Evolutionary conservation across 352 stramenopile genomes (phyloP).

Genomic region (Pythium monospermum): DNA sequence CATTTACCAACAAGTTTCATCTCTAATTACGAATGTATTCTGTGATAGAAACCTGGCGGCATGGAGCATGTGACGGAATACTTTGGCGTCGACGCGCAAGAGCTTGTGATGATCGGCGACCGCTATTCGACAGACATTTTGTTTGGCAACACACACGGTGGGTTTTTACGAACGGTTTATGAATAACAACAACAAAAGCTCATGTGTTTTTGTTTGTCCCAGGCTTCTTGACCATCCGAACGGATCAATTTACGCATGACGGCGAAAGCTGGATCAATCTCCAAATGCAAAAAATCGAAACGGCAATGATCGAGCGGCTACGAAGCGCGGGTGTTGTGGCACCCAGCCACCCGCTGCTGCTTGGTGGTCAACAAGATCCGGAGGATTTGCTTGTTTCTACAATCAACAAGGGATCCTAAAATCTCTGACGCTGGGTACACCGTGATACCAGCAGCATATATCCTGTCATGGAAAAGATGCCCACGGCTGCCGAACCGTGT

Average conservation of each 20-base stretch:
- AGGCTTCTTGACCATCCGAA: slow-evolving; percentile 96
- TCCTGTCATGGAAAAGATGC: too few relatives aligned
- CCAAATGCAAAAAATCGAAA: slow-evolving; percentile 68
- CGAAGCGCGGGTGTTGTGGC: slow-evolving; percentile 34
- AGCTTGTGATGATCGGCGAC: slow-evolving; percentile 96
- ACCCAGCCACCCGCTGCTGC: slow-evolving; percentile 36
- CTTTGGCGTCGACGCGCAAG: slow-evolving; percentile 71
- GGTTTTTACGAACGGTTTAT: neutral
- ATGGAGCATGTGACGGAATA: slow-evolving; percentile 84
- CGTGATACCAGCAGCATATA: too few relatives aligned
- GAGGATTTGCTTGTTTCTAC: too few relatives aligned
- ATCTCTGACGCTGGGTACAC: too few relatives aligned
- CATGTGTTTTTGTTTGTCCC: too few relatives aligned
- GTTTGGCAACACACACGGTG: slow-evolving; percentile 94
- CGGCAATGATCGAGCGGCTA: slow-evolving; percentile 46
- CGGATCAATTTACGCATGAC: slow-evolving; percentile 69
- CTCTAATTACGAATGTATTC: too few relatives aligned
- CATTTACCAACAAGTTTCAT: too few relatives aligned
- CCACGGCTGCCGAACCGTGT: too few relatives aligned
- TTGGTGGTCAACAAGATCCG: too few relatives aligned
- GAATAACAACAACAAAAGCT: neutral
- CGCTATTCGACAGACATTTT: slow-evolving; percentile 96
- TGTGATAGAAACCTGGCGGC: slow-evolving; percentile 85
- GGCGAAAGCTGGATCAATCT: slow-evolving; percentile 64
- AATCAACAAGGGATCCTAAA: too few relatives aligned